Percentiles rank a stretch among this genome's conserved stretches.
These are phyloP conservation scores for Calonectria pteridis DNA, from an alignment of 2,329 filamentous ascomycete genomes.

Conservation along the genomic window DNA sequence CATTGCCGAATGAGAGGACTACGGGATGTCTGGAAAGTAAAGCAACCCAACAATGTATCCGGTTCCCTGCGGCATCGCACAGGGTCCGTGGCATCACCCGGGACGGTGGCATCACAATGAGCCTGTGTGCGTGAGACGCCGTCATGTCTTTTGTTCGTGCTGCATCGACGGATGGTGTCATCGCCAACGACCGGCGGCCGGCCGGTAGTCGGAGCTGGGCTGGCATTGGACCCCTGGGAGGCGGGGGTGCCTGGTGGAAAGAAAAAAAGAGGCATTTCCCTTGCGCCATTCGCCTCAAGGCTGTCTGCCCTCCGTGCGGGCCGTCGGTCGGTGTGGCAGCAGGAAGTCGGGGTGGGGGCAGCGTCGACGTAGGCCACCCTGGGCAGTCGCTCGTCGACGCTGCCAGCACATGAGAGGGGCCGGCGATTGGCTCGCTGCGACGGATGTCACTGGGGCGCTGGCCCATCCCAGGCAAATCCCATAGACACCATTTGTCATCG, in stretches of 20 bases:
- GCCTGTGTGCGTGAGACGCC: background rate
- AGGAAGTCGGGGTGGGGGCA: constrained; percentile 47
- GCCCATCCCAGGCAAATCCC: constrained; percentile 41
- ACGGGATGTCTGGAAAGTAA: background rate
- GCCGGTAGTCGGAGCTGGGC: constrained; percentile 45
- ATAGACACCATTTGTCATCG: constrained; percentile 43
- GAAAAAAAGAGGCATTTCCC: constrained; percentile 29
- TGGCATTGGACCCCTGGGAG: constrained; percentile 8
- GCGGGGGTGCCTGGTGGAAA: background rate
- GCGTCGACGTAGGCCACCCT: no score
- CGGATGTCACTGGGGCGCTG: background rate
- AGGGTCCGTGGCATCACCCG: background rate
- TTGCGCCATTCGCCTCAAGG: constrained; percentile 17
- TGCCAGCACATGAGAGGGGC: constrained; percentile 21
- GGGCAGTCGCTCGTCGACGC: background rate
- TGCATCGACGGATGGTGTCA: constrained; percentile 35
- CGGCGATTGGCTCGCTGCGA: constrained; percentile 33
- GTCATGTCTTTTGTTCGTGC: constrained; percentile 20
- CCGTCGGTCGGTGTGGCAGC: constrained; percentile 43
- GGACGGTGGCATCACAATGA: background rate
- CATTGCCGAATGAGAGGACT: background rate
- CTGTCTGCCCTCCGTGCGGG: constrained; percentile 34
- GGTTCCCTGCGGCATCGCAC: background rate
- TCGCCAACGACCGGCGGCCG: constrained; percentile 37
- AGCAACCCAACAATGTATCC: background rate